phyloP scores from a whole-genome alignment of 139 green algal genomes.

The Nannochloris sp. region DNA sequence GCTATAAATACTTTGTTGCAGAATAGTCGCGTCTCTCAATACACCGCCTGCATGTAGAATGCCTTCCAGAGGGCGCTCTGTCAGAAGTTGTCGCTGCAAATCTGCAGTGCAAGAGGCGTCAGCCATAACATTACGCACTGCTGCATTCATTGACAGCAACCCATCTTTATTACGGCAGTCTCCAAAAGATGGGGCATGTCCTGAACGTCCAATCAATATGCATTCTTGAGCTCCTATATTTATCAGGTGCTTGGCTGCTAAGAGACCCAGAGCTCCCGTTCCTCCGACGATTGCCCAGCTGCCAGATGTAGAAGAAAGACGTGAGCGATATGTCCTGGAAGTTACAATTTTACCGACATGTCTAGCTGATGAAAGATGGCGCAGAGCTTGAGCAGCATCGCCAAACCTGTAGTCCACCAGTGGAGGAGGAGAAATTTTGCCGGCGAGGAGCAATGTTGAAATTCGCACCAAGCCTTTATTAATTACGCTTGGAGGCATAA shows the following conservation, averaged over 20 bases:
- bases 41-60: slow-evolving; percentile 36
- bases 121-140: background rate
- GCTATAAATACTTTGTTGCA: slow-evolving; percentile 12
- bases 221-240: background rate
- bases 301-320: background rate
- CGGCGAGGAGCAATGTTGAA: slow-evolving; percentile 23
- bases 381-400: slow-evolving; percentile 44
- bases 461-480: slow-evolving; percentile 16
- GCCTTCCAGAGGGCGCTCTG: background rate
- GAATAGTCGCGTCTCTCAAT: slow-evolving; percentile 22
- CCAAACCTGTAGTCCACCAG: slow-evolving; percentile 27
- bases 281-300: slow-evolving; percentile 52
- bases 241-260: slow-evolving; percentile 5
- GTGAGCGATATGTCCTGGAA: background rate
- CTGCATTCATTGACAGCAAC: background rate
- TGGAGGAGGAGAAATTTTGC: slow-evolving; percentile 35
- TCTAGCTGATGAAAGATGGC: slow-evolving; percentile 58
- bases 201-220: background rate
- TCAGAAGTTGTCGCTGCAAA: background rate
- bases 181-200: background rate
- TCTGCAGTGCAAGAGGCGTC: background rate
- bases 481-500: slow-evolving; percentile 53
- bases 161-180: background rate
- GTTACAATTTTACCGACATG: slow-evolving; percentile 80
- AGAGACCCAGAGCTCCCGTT: slow-evolving; percentile 46